Conservation (phyloP, 257 asterid genomes). For the Solanum sitiens region DNA sequence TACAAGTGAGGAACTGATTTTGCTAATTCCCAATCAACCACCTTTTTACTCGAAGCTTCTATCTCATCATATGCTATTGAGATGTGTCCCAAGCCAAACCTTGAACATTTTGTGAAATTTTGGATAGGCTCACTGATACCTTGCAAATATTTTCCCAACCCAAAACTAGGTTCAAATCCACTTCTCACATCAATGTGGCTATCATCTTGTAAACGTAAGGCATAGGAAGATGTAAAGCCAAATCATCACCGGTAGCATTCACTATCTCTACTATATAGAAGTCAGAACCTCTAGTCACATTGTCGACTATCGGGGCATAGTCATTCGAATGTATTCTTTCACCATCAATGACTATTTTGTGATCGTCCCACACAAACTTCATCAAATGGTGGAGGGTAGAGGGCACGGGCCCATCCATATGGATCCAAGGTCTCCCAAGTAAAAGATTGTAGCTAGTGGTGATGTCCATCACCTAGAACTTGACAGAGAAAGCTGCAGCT, state of each 20-base stretch:
- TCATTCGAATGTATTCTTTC: not conserved
- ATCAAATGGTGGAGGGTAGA: not conserved
- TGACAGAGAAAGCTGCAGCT: too few relatives aligned
- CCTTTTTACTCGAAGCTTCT: not conserved
- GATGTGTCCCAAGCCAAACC: not conserved
- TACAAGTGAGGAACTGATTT: not conserved
- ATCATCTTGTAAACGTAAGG: not conserved
- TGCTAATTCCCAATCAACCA: not conserved
- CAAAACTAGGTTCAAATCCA: not conserved
- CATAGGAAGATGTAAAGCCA: too few relatives aligned
- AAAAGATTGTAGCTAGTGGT: too few relatives aligned
- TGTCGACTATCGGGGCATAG: not conserved
- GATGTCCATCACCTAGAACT: too few relatives aligned
- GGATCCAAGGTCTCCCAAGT: too few relatives aligned
- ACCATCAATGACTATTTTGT: not conserved
- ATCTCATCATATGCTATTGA: not conserved
- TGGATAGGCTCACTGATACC: not conserved
- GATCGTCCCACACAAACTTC: not conserved
- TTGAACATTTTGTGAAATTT: too few relatives aligned
- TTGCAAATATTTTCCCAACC: not conserved
- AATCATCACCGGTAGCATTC: too few relatives aligned
- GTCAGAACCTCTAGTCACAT: not conserved
- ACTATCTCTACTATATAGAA: not conserved
- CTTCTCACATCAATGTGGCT: not conserved
- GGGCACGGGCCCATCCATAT: not conserved